phyloP scores from a whole-genome alignment of 2,329 filamentous ascomycete genomes.

The Simplicillium aogashimaense region DNA sequence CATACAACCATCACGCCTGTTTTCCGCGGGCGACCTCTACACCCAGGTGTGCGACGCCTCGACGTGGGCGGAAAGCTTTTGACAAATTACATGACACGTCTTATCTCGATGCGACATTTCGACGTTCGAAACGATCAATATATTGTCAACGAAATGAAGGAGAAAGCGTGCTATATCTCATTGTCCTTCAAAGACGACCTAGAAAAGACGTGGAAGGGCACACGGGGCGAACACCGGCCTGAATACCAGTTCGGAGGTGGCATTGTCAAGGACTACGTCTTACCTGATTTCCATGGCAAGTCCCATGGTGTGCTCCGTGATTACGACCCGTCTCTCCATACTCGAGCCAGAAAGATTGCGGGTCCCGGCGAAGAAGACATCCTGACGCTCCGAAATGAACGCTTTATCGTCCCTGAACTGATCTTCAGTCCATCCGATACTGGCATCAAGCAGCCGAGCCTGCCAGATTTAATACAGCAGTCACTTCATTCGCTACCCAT shows the following conservation, averaged over 20 bases:
- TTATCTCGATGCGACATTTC: slow-evolving; percentile 84
- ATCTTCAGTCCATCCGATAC: slow-evolving; percentile 82
- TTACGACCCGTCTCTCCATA: slow-evolving; percentile 59
- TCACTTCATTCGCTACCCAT: slow-evolving; percentile 65
- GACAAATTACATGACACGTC: slow-evolving; percentile 84
- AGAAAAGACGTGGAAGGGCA: slow-evolving; percentile 75
- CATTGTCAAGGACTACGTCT: slow-evolving; percentile 81
- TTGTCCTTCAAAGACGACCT: slow-evolving; percentile 68
- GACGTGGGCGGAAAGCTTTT: slow-evolving; percentile 89
- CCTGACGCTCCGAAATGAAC: slow-evolving; percentile 80
- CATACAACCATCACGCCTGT: slow-evolving; percentile 86
- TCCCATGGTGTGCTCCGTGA: slow-evolving; percentile 62
- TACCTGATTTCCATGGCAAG: slow-evolving; percentile 64
- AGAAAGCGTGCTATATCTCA: slow-evolving; percentile 75
- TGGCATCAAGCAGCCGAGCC: slow-evolving; percentile 71
- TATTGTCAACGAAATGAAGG: slow-evolving; percentile 94
- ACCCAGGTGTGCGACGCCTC: slow-evolving; percentile 71
- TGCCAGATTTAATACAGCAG: slow-evolving; percentile 76
- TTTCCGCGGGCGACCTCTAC: slow-evolving; percentile 69
- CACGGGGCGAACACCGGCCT: slow-evolving; percentile 45
- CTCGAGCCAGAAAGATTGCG: slow-evolving; percentile 36
- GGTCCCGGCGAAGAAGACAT: slow-evolving; percentile 65
- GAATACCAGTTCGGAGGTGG: slow-evolving; percentile 39
- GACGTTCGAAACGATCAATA: slow-evolving; percentile 92
- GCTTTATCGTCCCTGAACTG: slow-evolving; percentile 82